Conservation (phyloP, 1,284 basidiomycete genomes). For the Mycosarcoma maydis region DNA sequence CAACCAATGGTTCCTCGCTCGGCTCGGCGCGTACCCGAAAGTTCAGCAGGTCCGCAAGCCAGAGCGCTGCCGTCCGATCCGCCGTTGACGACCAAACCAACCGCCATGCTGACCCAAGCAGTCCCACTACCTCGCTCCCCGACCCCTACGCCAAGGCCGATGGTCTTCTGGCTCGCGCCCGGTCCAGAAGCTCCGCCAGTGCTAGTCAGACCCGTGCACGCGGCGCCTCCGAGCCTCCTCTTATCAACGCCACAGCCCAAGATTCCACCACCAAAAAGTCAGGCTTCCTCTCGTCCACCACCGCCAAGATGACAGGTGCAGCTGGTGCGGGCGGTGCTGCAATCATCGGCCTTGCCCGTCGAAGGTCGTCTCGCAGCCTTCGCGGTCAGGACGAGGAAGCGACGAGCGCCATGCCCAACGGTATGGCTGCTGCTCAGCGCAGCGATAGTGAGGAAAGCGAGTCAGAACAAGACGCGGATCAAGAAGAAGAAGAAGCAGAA, state of each 20-base stretch:
- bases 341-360: constrained; percentile 18
- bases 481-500: too few species aligned
- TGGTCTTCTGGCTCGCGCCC: constrained; percentile 27
- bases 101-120: background rate
- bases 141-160: constrained; percentile 43
- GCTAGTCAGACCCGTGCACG: constrained; percentile 3
- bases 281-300: constrained; percentile 26
- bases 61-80: constrained; percentile 4
- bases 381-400: constrained; percentile 6
- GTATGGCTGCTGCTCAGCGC: constrained; percentile 1
- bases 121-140: background rate
- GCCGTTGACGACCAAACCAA: background rate
- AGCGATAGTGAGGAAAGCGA: constrained; percentile 9
- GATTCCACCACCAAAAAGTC: constrained; percentile 2
- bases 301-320: constrained; percentile 31
- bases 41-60: constrained; percentile 21
- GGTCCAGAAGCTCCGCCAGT: constrained; percentile 13
- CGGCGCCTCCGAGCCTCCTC: constrained; percentile 12
- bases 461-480: constrained; percentile 11
- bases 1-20: background rate
- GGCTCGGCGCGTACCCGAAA: constrained; percentile 18
- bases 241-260: background rate
- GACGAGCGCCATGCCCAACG: background rate
- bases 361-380: constrained; percentile 31
- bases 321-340: constrained; percentile 23